Conservation (phyloP, 495 filamentous ascomycete species). For the Penicillium steckii region DNA sequence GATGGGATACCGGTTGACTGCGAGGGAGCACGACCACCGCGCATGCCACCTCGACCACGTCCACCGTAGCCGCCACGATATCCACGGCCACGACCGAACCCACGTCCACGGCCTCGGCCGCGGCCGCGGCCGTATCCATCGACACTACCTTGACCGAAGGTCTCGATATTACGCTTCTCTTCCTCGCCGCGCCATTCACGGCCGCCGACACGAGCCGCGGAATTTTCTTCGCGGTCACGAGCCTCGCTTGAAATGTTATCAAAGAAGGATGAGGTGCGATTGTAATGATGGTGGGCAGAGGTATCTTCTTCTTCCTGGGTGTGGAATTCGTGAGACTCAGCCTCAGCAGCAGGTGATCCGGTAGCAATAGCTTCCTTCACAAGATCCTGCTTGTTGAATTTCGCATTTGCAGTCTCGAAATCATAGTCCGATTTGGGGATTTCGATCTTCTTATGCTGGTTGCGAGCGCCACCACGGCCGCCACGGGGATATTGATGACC, state of each 20-base stretch:
- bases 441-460: constrained; percentile 69
- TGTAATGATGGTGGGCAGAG: constrained; percentile 52
- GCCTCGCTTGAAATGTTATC: constrained; percentile 95
- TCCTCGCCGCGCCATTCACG: constrained; percentile 91
- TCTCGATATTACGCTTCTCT: constrained; percentile 93
- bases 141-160: constrained; percentile 96
- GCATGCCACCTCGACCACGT: constrained; percentile 18
- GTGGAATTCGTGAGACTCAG: constrained; percentile 32
- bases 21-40: constrained; percentile 38
- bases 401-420: constrained; percentile 88
- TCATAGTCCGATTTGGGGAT: constrained; percentile 90
- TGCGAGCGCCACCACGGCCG: constrained; percentile 56
- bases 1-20: constrained; percentile 45
- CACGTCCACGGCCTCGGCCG: constrained; percentile 61
- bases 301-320: constrained; percentile 36
- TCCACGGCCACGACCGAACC: constrained; percentile 57
- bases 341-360: constrained; percentile 65
- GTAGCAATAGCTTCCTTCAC: constrained; percentile 86
- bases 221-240: constrained; percentile 80
- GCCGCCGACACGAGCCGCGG: constrained; percentile 67
- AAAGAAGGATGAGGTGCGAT: constrained; percentile 85
- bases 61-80: constrained; percentile 54
- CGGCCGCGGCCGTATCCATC: constrained; percentile 76
- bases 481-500: constrained; percentile 49
- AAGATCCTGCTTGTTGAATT: constrained; percentile 96